Conservation (phyloP, 2,329 filamentous ascomycete genomes). For the Alternaria brassicae region DNA sequence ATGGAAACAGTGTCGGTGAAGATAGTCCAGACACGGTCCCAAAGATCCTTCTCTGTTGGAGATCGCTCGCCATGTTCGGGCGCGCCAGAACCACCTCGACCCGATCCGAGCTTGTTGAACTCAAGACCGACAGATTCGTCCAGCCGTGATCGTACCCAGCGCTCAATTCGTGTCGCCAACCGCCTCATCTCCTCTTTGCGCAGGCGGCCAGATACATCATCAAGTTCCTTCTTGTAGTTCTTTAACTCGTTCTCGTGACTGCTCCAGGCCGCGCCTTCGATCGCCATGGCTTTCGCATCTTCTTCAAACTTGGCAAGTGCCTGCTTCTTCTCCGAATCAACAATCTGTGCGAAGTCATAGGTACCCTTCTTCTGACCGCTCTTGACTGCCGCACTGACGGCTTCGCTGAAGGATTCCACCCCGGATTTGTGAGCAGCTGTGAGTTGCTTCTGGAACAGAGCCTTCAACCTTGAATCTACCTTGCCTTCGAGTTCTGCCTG, state of each 20-base stretch:
- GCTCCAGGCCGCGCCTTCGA: slow-evolving; percentile 85
- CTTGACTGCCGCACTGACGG: slow-evolving; percentile 87
- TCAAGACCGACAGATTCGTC: slow-evolving; percentile 88
- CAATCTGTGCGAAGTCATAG: slow-evolving; percentile 96
- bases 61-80: slow-evolving; percentile 78
- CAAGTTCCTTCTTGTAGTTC: slow-evolving; percentile 88
- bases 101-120: slow-evolving; percentile 94
- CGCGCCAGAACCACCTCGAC: slow-evolving; percentile 80
- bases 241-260: slow-evolving; percentile 81
- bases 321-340: slow-evolving; percentile 79
- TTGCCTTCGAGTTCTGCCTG: slow-evolving; percentile 83
- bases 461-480: slow-evolving; percentile 85
- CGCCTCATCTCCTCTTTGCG: slow-evolving; percentile 96
- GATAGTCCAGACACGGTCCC: slow-evolving; percentile 92
- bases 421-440: slow-evolving; percentile 88
- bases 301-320: slow-evolving; percentile 77
- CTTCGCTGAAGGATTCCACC: slow-evolving; percentile 82
- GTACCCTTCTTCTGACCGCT: slow-evolving; percentile 89
- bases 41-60: slow-evolving; percentile 80
- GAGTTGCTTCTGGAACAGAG: slow-evolving; percentile 87
- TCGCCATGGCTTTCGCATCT: slow-evolving; percentile 75
- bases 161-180: slow-evolving; percentile 86
- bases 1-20: slow-evolving; percentile 85
- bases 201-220: slow-evolving; percentile 82
- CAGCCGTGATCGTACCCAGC: slow-evolving; percentile 89